Evolutionary conservation across 192 early-diverging fungal species (phyloP), one percentile per base, ranked within the genome.

Genomic region (Physocladia obscura): DNA sequence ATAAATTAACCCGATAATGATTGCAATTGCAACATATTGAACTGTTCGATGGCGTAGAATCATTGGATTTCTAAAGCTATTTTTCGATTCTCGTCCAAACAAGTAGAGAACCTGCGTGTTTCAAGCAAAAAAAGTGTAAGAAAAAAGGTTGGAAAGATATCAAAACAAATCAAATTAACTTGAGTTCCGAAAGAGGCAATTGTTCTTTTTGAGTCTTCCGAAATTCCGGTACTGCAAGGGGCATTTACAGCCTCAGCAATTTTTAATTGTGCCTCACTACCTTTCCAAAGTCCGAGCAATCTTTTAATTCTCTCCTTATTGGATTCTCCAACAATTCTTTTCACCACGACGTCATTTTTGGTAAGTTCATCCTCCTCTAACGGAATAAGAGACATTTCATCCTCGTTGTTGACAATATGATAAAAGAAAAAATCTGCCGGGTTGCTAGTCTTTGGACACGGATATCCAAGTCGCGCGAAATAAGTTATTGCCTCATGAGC

Each of bases 401-500:
- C 74, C 4, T 73, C 57, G 29, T 71, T 79, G 61, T 81, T 83
- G 1, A 88, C 75, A 35, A 88, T 78, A 11, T 78, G 62, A 75
- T 83, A 85, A 44, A 88, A 88, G 30, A 84, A 62, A 58, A 76
- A 81, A 69, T 88, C 84, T 13, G 87, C 84, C 8, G 86, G 86
- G 60, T 86, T 88, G 49, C 26, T 69, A 51, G 80, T 81, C 40
- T 76, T 77, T 22, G 77, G 80, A 50, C 84, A 86, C 11, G 74
- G 79, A 60, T 78, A 76, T 4, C 84, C 82, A 13, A 74, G 62
- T 2, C 35, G 35, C 19, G 62, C 60, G 36, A 88, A 71, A 57
- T 86, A 88, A n/a, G 70, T 72, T 17, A 84, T 73, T 6, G 81
- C 61, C 27, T 63, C 56, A 4, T 65, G 54, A 0, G 79, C 76